Conservation (phyloP, 2,329 filamentous ascomycete species). For the Colletotrichum sp. region DNA sequence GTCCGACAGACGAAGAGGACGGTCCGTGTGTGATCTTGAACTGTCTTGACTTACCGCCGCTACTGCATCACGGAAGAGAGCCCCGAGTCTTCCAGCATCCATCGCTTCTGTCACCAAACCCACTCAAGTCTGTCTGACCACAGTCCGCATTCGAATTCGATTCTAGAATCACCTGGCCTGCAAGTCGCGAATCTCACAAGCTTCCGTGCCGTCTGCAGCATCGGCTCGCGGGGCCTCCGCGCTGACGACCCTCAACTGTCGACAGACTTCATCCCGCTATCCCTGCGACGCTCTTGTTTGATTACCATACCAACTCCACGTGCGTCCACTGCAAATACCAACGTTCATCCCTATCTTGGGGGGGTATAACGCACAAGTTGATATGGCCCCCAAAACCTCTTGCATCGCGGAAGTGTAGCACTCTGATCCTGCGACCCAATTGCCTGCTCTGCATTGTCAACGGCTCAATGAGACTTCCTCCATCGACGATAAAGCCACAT, state of each 20-base stretch:
- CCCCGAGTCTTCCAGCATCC: neutral
- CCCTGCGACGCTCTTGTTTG: neutral
- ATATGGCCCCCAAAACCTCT: neutral
- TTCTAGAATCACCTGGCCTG: neutral
- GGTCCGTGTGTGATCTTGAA: neutral
- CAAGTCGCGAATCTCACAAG: neutral
- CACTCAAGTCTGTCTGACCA: neutral
- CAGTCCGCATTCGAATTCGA: neutral
- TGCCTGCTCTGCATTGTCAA: neutral
- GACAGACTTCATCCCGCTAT: neutral
- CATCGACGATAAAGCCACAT: neutral
- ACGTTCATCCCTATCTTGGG: neutral
- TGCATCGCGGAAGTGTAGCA: conserved; percentile 2
- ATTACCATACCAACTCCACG: neutral
- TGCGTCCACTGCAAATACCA: neutral
- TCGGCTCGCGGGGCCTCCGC: neutral
- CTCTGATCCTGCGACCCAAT: neutral
- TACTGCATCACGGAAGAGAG: neutral
- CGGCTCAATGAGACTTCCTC: neutral
- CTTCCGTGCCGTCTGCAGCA: neutral
- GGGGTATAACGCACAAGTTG: neutral
- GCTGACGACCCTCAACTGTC: neutral
- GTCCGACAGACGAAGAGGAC: neutral
- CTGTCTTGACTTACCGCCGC: neutral
- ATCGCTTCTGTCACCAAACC: neutral